phyloP scores from a whole-genome alignment of 495 filamentous ascomycete genomes.

The Hyaloscypha variabilis region DNA sequence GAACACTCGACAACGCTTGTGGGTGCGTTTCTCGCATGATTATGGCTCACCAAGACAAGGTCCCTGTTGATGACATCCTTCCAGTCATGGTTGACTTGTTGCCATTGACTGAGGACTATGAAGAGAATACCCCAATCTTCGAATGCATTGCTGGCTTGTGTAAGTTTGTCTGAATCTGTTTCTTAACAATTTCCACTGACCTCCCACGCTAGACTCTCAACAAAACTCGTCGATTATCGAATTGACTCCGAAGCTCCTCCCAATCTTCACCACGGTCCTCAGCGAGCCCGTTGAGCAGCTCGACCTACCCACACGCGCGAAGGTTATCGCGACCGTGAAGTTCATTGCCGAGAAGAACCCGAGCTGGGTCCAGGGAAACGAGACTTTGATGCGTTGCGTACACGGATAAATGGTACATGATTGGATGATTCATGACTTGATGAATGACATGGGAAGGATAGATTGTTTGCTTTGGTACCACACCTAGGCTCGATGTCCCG shows the following conservation, averaged over 20 bases:
- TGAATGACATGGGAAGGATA: slow-evolving; percentile 16
- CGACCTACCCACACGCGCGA: slow-evolving; percentile 72
- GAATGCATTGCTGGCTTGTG: slow-evolving; percentile 85
- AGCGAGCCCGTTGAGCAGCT: slow-evolving; percentile 81
- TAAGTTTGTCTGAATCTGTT: slow-evolving; percentile 46
- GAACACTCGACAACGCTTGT: slow-evolving; percentile 89
- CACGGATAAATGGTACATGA: slow-evolving; percentile 9
- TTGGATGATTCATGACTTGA: slow-evolving; percentile 23
- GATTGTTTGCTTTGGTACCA: slow-evolving; percentile 10
- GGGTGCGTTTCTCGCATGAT: slow-evolving; percentile 95
- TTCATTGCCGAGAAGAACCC: slow-evolving; percentile 60
- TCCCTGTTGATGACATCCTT: slow-evolving; percentile 80
- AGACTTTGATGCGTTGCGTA: slow-evolving; percentile 22
- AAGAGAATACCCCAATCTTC: slow-evolving; percentile 94
- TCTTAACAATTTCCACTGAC: slow-evolving; percentile 27
- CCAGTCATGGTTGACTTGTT: slow-evolving; percentile 78
- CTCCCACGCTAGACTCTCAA: slow-evolving; percentile 58
- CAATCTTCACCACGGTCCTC: slow-evolving; percentile 80
- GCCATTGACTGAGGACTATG: slow-evolving; percentile 90
- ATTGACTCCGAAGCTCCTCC: slow-evolving; percentile 77
- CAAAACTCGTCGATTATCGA: slow-evolving; percentile 71
- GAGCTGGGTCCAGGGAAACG: slow-evolving; percentile 25
- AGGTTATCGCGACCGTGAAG: slow-evolving; percentile 71
- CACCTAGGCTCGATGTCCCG: not conserved
- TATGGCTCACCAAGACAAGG: slow-evolving; percentile 72